Evolutionary conservation across 1,139 yeast genomes (phyloP), one percentile per base, ranked within the genome.

Genomic region (Blastobotrys illinoisensis): DNA sequence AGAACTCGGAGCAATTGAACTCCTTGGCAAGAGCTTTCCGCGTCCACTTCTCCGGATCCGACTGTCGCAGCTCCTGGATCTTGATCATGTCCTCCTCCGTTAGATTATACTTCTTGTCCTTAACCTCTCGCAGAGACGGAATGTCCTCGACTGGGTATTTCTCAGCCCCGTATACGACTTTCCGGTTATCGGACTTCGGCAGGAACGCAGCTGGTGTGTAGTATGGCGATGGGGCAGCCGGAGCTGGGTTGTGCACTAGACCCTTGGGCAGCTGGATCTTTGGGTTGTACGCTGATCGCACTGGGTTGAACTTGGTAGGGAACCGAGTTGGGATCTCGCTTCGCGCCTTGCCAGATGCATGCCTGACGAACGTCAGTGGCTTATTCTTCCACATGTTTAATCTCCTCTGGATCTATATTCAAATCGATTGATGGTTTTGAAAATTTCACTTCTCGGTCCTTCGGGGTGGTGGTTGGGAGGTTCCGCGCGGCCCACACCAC

Each of bases 171-270:
- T 69, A 62, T 28, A 64, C 57, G 1, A 68, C 71, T 56, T 75
- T 77, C 63, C 95, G 79, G 32, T 82, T 82, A 65, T 87, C 95
- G 7, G 70, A 64, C 1, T 71, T 64, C 2, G 96, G 96, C 54
- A 88, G 71, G 67, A 88, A 88, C 3, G 83, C 83, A 59, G 78
- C 79, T 36, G 96, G 95, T 0, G 96, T 88, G 26, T 77, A 73
- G 26, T 80, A 74, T 49, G 85, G 83, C 11, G 82, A 72, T 45
- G 85, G 83, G 43, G 75, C 73, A 5, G 74, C 57, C 2, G 78
- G 74, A 9, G 78, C 70, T 1, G 78, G 78, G 57, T 73, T 72
- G 61, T 70, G 70, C 5, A 67, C 68, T 5, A 74, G 65, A 9
- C 77, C 77, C 24, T 66, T 64, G 2, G 77, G 77, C 13, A 71